Evolutionary conservation across 495 filamentous ascomycete genomes (phyloP).

Genomic region (Trichoderma reesei): DNA sequence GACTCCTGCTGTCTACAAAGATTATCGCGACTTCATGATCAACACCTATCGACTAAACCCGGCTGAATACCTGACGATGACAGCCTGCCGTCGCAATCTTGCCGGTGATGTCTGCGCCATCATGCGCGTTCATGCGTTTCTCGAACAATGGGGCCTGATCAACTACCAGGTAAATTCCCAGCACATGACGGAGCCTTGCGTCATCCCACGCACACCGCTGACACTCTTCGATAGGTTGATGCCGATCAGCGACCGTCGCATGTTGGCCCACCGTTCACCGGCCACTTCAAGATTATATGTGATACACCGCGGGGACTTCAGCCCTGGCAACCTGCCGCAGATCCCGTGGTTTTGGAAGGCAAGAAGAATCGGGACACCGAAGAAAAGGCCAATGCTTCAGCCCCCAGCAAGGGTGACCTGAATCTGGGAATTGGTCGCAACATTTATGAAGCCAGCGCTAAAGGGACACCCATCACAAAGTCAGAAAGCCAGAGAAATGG

Average conservation of each 20-base stretch:
- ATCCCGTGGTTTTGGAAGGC: slow-evolving; percentile 53
- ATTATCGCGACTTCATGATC: slow-evolving; percentile 99
- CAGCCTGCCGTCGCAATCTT: slow-evolving; percentile 90
- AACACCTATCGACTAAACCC: slow-evolving; percentile 96
- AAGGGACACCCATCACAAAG: slow-evolving; percentile 61
- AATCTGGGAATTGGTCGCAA: slow-evolving; percentile 89
- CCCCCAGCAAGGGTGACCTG: slow-evolving; percentile 64
- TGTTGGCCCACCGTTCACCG: slow-evolving; percentile 92
- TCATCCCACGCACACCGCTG: slow-evolving; percentile 15
- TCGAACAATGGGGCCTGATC: slow-evolving; percentile 98
- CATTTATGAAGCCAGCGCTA: slow-evolving; percentile 87
- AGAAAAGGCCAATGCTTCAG: slow-evolving; percentile 50
- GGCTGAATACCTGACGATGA: slow-evolving; percentile 91
- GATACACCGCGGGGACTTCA: slow-evolving; percentile 94
- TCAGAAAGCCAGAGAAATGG: slow-evolving; percentile 55
- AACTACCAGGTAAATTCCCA: slow-evolving; percentile 78
- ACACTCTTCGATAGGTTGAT: slow-evolving; percentile 59
- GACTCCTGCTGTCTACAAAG: slow-evolving; percentile 93
- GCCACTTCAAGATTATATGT: slow-evolving; percentile 88
- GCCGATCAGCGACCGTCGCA: slow-evolving; percentile 88
- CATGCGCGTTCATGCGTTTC: slow-evolving; percentile 94
- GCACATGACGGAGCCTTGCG: not conserved
- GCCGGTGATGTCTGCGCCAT: slow-evolving; percentile 98
- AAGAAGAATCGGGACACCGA: slow-evolving; percentile 71
- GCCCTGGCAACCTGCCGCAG: slow-evolving; percentile 81